These are phyloP conservation scores for Boletus smithii DNA, from an alignment of 1,284 basidiomycete genomes.

Conservation along the genomic window DNA sequence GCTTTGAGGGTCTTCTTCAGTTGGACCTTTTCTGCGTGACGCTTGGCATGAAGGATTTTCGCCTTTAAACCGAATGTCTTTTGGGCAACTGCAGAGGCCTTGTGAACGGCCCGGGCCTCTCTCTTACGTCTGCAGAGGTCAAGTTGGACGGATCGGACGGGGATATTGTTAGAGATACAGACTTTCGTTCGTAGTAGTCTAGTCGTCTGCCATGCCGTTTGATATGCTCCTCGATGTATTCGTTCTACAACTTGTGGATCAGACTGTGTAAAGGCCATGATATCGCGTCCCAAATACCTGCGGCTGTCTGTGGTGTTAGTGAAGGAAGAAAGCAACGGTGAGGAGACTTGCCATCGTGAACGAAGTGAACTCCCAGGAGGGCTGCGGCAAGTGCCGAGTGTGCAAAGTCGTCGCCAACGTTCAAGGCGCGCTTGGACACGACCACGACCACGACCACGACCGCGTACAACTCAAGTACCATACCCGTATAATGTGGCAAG, in stretches of 20 bases:
- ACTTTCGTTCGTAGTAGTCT: conserved; percentile 86
- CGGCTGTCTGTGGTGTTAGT: conserved; percentile 46
- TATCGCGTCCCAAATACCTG: conserved; percentile 47
- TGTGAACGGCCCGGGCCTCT: conserved; percentile 89
- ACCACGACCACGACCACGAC: conserved; percentile 17
- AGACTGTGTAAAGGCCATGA: conserved; percentile 6
- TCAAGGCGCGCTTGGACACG: conserved; percentile 5
- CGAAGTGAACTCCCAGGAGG: conserved; percentile 29
- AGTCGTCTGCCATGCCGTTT: conserved; percentile 82
- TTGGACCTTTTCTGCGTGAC: conserved; percentile 96
- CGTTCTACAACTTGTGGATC: conserved; percentile 54
- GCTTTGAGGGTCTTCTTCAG: conserved; percentile 99
- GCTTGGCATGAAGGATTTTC: conserved; percentile 94
- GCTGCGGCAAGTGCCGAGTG: conserved; percentile 30
- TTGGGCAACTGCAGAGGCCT: conserved; percentile 83
- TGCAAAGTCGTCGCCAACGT: no score
- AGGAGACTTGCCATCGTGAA: conserved; percentile 51
- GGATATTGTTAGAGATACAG: conserved; percentile 29
- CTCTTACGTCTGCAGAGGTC: conserved; percentile 75
- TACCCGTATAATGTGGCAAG: conserved; percentile 63
- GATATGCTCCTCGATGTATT: conserved; percentile 89
- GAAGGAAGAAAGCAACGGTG: conserved; percentile 16
- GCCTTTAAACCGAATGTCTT: conserved; percentile 97
- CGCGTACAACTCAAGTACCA: conserved; percentile 2
- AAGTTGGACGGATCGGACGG: conserved; percentile 4